phyloP scores from a whole-genome alignment of 140 eudicot genomes.

The Erigeron philadelphicus region DNA sequence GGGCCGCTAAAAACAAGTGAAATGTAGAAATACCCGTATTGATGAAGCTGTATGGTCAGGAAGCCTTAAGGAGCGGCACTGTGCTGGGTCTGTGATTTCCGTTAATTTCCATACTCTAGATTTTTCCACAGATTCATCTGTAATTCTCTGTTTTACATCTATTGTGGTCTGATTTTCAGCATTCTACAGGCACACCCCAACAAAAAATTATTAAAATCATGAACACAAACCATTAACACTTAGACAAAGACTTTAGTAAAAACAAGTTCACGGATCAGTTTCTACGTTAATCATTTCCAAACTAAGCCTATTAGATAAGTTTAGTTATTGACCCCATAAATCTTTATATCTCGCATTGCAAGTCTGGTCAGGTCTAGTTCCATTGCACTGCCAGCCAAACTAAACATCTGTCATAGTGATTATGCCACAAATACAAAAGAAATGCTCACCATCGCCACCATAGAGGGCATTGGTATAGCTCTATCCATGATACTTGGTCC shows the following conservation, averaged over 20 bases:
- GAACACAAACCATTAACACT: constrained; percentile 1
- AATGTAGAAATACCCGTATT: constrained; percentile 45
- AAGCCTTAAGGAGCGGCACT: constrained; percentile 72
- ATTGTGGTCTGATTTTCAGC: constrained; percentile 55
- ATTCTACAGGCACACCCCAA: constrained; percentile 42
- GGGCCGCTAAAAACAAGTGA: background rate
- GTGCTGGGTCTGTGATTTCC: constrained; percentile 72
- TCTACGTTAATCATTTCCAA: background rate
- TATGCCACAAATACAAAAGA: background rate
- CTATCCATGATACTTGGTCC: constrained; percentile 53
- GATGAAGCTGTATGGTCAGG: constrained; percentile 61
- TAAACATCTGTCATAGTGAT: background rate
- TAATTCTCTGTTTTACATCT: constrained; percentile 61
- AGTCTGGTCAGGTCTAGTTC: background rate
- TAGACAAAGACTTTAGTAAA: background rate
- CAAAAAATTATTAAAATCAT: background rate
- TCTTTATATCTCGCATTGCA: too few species aligned
- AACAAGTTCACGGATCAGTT: background rate
- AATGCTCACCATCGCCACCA: constrained; percentile 40
- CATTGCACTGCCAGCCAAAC: background rate
- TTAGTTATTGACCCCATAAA: background rate
- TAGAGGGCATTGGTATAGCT: constrained; percentile 40
- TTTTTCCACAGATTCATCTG: constrained; percentile 57
- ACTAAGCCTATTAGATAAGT: background rate
- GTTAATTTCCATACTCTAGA: constrained; percentile 62